A percentile compares a stretch with the other conserved stretches of the same genome.
These are phyloP conservation scores for Jamesozyma jinghongensis DNA, from an alignment of 805 yeast genomes.

Conservation along the genomic window DNA sequence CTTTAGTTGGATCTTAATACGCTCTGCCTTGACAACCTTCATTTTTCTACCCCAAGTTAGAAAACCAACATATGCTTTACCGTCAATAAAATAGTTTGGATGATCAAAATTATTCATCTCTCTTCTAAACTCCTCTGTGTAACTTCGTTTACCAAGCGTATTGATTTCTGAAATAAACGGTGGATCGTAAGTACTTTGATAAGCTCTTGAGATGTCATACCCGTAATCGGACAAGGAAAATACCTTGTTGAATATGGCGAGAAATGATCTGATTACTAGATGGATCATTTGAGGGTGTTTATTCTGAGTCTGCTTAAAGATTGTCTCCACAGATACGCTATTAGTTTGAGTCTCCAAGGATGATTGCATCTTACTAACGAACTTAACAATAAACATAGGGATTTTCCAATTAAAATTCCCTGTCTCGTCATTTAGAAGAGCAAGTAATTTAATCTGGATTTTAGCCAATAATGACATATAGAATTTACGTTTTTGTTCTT, in stretches of 20 bases:
- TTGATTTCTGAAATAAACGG: slow-evolving; percentile 35
- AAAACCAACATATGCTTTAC: slow-evolving; percentile 53
- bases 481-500: slow-evolving; percentile 43
- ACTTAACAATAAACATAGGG: slow-evolving; percentile 38
- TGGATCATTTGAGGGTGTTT: slow-evolving; percentile 63
- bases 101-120: slow-evolving; percentile 43
- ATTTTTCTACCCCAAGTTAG: slow-evolving; percentile 63
- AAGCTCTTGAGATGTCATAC: slow-evolving; percentile 40
- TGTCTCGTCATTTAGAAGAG: slow-evolving; percentile 11
- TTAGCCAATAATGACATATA: slow-evolving; percentile 36
- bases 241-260: slow-evolving; percentile 42
- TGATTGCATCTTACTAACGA: slow-evolving; percentile 45
- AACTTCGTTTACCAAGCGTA: slow-evolving; percentile 33
- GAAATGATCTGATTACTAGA: slow-evolving; percentile 52
- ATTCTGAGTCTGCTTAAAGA: slow-evolving; percentile 42
- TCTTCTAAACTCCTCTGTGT: slow-evolving; percentile 34
- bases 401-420: slow-evolving; percentile 45
- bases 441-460: slow-evolving; percentile 35
- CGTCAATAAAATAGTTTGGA: slow-evolving; percentile 52
- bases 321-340: slow-evolving; percentile 33
- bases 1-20: slow-evolving; percentile 32
- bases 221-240: slow-evolving; percentile 37
- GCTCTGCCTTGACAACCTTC: slow-evolving; percentile 29
- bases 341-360: slow-evolving; percentile 42
- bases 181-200: slow-evolving; percentile 36